phyloP scores from a whole-genome alignment of 768 basidiomycete genomes.

The Boletus sp. region DNA sequence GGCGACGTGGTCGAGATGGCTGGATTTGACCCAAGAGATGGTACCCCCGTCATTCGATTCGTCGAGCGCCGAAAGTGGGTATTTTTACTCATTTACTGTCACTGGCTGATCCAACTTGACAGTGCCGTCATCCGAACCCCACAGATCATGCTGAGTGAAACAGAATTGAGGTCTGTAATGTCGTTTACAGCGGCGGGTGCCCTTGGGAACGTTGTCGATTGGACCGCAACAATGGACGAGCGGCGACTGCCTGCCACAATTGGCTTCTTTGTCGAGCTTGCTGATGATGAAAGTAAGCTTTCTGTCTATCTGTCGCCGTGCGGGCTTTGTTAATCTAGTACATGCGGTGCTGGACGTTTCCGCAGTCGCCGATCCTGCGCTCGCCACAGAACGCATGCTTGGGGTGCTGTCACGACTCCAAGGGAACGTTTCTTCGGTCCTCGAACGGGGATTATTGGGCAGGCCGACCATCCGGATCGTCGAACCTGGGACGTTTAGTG shows the following conservation, averaged over 20 bases:
- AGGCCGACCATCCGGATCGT: conserved; percentile 23
- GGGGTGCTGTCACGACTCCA: conserved; percentile 1
- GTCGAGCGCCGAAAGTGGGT: no score
- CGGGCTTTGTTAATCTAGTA: no score
- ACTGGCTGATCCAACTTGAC: not conserved
- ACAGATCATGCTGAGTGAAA: conserved; percentile 5
- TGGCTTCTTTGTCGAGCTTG: conserved; percentile 14
- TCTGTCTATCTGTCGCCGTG: no score
- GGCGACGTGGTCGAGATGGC: conserved; percentile 19
- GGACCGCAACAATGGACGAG: conserved; percentile 14
- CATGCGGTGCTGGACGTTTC: not conserved
- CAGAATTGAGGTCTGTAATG: conserved; percentile 7
- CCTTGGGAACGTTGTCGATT: not conserved
- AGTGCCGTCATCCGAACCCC: not conserved
- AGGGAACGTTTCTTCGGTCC: not conserved
- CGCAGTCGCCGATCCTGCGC: not conserved
- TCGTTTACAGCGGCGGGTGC: not conserved
- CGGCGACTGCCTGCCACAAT: conserved; percentile 3
- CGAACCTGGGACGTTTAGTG: conserved; percentile 18
- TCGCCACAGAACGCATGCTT: conserved; percentile 3
- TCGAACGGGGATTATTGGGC: not conserved
- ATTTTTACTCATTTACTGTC: no score
- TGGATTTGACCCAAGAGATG: conserved; percentile 13
- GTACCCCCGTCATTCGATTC: no score
- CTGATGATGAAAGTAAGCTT: not conserved